Conservation (phyloP, 495 filamentous ascomycete genomes). For the Annulohypoxylon nitens region DNA sequence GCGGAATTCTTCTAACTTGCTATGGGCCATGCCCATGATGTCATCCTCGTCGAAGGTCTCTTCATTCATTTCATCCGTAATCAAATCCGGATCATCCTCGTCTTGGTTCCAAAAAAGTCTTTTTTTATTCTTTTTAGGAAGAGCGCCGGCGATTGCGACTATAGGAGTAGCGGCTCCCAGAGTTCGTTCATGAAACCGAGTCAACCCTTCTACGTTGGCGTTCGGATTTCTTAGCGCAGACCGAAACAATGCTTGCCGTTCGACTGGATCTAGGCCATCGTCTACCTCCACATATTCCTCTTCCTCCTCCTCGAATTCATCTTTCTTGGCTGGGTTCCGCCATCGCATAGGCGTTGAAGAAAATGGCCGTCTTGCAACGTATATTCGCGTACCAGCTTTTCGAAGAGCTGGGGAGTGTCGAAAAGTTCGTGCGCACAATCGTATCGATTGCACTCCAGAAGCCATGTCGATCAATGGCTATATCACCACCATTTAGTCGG, state of each 20-base stretch:
- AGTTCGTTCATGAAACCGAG: constrained; percentile 21
- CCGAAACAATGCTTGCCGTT: constrained; percentile 14
- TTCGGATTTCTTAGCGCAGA: constrained; percentile 18
- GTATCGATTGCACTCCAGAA: constrained; percentile 62
- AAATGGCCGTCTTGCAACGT: constrained; percentile 53
- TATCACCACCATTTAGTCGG: constrained; percentile 14
- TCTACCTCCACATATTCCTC: constrained; percentile 28
- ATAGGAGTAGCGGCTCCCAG: neutral
- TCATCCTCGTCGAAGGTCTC: constrained; percentile 76
- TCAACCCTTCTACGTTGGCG: constrained; percentile 8
- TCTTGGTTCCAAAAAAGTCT: constrained; percentile 57
- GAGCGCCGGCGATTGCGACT: constrained; percentile 12
- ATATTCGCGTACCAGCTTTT: constrained; percentile 39
- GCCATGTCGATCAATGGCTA: constrained; percentile 56
- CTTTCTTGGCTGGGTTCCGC: constrained; percentile 34
- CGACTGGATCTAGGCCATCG: constrained; percentile 29
- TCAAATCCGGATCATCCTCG: constrained; percentile 58
- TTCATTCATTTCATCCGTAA: constrained; percentile 56
- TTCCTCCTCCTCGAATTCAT: constrained; percentile 25
- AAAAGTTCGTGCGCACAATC: constrained; percentile 60
- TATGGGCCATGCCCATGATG: constrained; percentile 82
- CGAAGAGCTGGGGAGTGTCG: constrained; percentile 47
- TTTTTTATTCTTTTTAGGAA: constrained; percentile 10
- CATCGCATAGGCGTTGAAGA: constrained; percentile 55
- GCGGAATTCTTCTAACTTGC: constrained; percentile 87